Base-by-base conservation (phyloP, 345 rosid species). In the Dipteronia sinensis region DNA sequence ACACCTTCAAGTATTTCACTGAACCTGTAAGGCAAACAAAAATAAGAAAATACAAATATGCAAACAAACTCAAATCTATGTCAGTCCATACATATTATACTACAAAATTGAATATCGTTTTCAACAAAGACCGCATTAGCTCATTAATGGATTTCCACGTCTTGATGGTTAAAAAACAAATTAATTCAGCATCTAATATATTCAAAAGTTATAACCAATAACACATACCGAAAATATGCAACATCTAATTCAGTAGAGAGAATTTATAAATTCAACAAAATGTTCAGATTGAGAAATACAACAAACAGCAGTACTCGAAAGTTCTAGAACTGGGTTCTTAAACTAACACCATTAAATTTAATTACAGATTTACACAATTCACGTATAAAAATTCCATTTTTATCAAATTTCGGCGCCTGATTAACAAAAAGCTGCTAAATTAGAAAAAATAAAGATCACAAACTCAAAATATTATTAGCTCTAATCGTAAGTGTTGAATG, bases 1-100 rank as follows among this genome's bases (percentile, higher is more conserved):
- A 88, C 93, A 3, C 97, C 97, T 66, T 86, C 98, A 58, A 91
- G 91, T 22, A 72, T 75, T 75, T 92, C 94, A 77, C 64, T 86
- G 80, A 78, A 94, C 88, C 97, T 94, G 88, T 17, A 81, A 47
- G 42, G 3, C 13, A 78, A 67, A 49, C 81, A 15, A 78, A 10
- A 51, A 27, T 25, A 51, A 62, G 20, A 40, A 64, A 66, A 16
- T 44, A 42, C 11, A 2, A 10, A 42, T 42, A 42, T 42, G 34
- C 34, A 31, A 31, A 31, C 34, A 31, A 31, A 3, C 34, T 31
- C 5, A 31, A 31, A 31, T 7, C 15, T 4, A 8, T 16, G 29
- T 1, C 6, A 0, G 11, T n/a, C 10, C 59, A 31, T 13, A 65
- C 19, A 23, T 34, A 47, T 22, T 7, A 69, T 5, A 47, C 4